These are phyloP conservation scores for Fusarium metavorans DNA, from an alignment of 2,329 filamentous ascomycete genomes.

Conservation along the genomic window DNA sequence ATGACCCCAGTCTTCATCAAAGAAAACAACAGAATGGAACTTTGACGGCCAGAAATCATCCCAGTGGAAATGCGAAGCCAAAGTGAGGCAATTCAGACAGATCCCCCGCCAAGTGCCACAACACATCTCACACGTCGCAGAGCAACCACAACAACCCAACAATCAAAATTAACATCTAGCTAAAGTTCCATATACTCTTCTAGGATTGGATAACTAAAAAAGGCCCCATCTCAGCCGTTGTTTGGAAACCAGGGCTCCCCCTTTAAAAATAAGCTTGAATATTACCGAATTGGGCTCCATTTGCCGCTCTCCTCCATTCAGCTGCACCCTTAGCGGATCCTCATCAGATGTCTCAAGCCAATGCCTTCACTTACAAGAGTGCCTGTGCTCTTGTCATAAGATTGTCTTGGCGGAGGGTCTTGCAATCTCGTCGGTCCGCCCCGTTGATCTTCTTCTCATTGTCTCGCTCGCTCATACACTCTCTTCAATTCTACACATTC, in stretches of 20 bases:
- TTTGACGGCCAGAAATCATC: background rate
- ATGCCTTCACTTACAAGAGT: background rate
- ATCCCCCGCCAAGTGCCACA: background rate
- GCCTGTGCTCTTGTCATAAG: background rate
- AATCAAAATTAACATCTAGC: background rate
- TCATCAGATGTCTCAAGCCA: background rate
- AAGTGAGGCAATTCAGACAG: background rate
- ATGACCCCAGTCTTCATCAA: background rate
- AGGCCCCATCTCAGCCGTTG: background rate
- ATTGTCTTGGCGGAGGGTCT: background rate
- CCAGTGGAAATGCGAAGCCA: background rate
- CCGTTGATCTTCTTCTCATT: background rate
- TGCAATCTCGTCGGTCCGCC: background rate
- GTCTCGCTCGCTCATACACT: background rate
- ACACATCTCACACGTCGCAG: background rate
- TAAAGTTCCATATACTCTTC: background rate
- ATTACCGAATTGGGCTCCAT: background rate
- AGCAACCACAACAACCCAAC: background rate
- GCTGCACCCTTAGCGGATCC: background rate
- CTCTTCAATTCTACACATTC: background rate
- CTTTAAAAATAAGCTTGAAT: background rate
- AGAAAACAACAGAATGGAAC: background rate
- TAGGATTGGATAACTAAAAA: background rate
- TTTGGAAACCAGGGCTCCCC: background rate
- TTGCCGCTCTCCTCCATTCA: background rate